These are phyloP conservation scores for Porphyrellus cyaneotinctus DNA, from an alignment of 768 basidiomycete species.

Conservation along the genomic window DNA sequence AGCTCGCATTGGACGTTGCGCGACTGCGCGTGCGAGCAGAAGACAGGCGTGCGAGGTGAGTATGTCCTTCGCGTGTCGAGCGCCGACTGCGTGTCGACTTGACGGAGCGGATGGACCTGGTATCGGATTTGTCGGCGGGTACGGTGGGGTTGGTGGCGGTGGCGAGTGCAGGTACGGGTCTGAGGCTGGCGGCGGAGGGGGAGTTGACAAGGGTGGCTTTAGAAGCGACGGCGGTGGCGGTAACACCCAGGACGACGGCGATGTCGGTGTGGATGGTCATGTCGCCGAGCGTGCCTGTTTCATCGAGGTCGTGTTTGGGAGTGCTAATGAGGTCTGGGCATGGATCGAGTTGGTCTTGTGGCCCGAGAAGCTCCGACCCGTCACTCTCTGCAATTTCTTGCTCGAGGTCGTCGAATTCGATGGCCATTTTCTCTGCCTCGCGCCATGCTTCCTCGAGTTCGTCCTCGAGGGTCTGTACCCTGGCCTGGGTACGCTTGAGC, in stretches of 20 bases:
- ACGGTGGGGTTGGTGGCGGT: not conserved
- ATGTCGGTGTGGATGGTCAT: constrained; percentile 24
- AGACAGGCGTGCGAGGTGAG: constrained; percentile 43
- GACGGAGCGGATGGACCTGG: constrained; percentile 23
- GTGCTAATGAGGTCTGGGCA: constrained; percentile 4
- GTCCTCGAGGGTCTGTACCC: constrained; percentile 55
- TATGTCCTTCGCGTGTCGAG: constrained; percentile 26
- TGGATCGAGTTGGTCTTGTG: constrained; percentile 7
- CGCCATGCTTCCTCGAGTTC: constrained; percentile 81
- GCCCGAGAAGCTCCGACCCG: not conserved
- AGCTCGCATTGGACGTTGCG: constrained; percentile 60
- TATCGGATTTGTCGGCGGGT: constrained; percentile 10
- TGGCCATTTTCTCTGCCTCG: constrained; percentile 68
- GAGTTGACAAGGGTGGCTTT: constrained; percentile 33
- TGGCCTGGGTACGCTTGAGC: constrained; percentile 42
- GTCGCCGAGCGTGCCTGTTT: constrained; percentile 24
- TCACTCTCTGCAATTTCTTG: constrained; percentile 24
- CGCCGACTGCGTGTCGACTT: constrained; percentile 25
- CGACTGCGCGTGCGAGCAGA: constrained; percentile 65
- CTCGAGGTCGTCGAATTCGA: constrained; percentile 66
- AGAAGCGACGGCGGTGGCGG: constrained; percentile 36
- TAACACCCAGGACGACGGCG: constrained; percentile 35
- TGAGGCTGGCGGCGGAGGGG: not conserved
- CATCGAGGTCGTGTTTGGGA: constrained; percentile 19
- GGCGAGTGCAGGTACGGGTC: not conserved